Evolutionary conservation across 768 basidiomycete genomes (phyloP).

Genomic region (Gelatoporia subvermispora): DNA sequence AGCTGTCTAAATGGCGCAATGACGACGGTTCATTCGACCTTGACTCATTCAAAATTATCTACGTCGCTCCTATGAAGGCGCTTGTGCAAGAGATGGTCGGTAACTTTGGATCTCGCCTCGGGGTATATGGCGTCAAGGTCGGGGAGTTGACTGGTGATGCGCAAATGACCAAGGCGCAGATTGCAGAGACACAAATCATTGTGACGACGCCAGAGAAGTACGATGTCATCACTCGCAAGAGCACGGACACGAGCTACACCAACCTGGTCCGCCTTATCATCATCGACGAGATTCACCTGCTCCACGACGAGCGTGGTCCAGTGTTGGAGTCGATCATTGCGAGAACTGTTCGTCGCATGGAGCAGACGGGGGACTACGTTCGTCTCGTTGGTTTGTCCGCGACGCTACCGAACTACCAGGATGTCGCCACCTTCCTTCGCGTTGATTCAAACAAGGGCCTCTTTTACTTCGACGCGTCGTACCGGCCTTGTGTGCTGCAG

Average conservation of each 20-base stretch:
- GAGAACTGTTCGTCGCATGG: slow-evolving; percentile 88
- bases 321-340: slow-evolving; percentile 90
- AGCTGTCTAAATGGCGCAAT: slow-evolving; percentile 84
- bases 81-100: slow-evolving; percentile 99
- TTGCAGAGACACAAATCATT: slow-evolving; percentile 94
- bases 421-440: slow-evolving; percentile 95
- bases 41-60: slow-evolving; percentile 92
- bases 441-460: slow-evolving; percentile 89
- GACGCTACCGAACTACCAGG: slow-evolving; percentile 97
- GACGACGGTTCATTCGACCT: slow-evolving; percentile 76
- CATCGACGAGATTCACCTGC: slow-evolving; percentile 95
- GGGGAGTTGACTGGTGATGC: slow-evolving; percentile 96
- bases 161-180: slow-evolving; percentile 97
- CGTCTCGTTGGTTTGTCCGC: slow-evolving; percentile 94
- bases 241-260: slow-evolving; percentile 93
- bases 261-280: slow-evolving; percentile 95
- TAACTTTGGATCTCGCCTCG: slow-evolving; percentile 80
- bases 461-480: slow-evolving; percentile 95
- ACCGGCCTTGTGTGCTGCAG: slow-evolving; percentile 90
- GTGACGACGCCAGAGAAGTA: slow-evolving; percentile 99
- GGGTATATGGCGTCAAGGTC: slow-evolving; percentile 70
- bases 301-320: slow-evolving; percentile 97
- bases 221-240: slow-evolving; percentile 99
- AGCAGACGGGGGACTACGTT: slow-evolving; percentile 90
- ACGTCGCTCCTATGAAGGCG: slow-evolving; percentile 99